Percentiles rank a stretch among this genome's conserved stretches.
Conservation (phyloP, 2,329 filamentous ascomycete genomes). For the Corinectria fuckeliana region DNA sequence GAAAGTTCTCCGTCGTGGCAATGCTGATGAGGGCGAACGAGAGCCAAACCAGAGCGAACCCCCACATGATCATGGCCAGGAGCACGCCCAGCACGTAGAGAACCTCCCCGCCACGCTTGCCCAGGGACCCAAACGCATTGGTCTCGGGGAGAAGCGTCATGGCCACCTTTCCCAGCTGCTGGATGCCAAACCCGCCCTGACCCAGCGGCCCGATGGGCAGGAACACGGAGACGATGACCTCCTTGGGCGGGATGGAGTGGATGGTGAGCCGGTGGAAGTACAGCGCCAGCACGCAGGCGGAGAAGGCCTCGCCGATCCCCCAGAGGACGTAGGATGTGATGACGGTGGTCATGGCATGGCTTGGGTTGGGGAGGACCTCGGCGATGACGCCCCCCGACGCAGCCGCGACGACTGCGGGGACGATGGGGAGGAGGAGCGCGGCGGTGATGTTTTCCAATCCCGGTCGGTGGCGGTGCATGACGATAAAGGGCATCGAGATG, state of each 20-base stretch:
- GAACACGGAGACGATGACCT: slow-evolving; percentile 72
- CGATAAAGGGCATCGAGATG: slow-evolving; percentile 62
- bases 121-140: slow-evolving; percentile 53
- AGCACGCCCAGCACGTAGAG: slow-evolving; percentile 65
- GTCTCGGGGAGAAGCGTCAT: slow-evolving; percentile 48
- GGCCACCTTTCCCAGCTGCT: slow-evolving; percentile 58
- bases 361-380: slow-evolving; percentile 59
- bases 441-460: slow-evolving; percentile 67
- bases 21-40: slow-evolving; percentile 52
- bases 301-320: slow-evolving; percentile 66
- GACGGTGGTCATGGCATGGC: slow-evolving; percentile 66
- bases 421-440: slow-evolving; percentile 69
- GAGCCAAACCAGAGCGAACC: slow-evolving; percentile 53
- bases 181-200: slow-evolving; percentile 67
- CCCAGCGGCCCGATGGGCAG: slow-evolving; percentile 71
- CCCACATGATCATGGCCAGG: slow-evolving; percentile 52
- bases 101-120: slow-evolving; percentile 47
- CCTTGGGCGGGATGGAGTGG: slow-evolving; percentile 69
- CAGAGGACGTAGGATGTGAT: slow-evolving; percentile 72
- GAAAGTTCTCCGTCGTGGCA: slow-evolving; percentile 47
- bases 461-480: slow-evolving; percentile 55
- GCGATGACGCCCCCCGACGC: slow-evolving; percentile 70
- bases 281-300: slow-evolving; percentile 67
- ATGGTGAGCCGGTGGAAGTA: slow-evolving; percentile 74
- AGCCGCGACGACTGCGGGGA: slow-evolving; percentile 69